phyloP scores from a whole-genome alignment of 352 stramenopile species.

The Phytophthora capsici region DNA sequence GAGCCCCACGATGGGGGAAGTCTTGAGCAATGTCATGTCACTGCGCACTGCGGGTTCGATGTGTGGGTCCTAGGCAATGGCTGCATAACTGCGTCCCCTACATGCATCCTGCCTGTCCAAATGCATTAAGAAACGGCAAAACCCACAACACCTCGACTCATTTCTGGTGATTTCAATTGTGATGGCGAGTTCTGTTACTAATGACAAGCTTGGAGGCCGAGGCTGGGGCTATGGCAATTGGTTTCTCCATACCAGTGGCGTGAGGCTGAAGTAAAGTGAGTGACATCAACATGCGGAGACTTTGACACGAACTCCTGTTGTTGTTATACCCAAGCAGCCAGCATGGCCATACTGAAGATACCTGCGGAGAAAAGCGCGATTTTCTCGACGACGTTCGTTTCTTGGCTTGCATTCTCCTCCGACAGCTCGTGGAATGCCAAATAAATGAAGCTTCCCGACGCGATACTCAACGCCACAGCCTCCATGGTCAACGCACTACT shows the following conservation, averaged over 20 bases:
- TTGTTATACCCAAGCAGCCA: conserved; percentile 54
- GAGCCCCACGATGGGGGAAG: conserved; percentile 9
- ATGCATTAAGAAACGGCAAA: conserved; percentile 1
- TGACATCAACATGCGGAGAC: conserved; percentile 3
- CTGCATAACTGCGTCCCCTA: conserved; percentile 17
- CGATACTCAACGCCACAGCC: conserved; percentile 56
- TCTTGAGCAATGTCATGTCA: conserved; percentile 16
- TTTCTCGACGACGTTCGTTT: conserved; percentile 52
- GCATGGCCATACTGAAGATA: conserved; percentile 54
- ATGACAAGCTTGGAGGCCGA: conserved; percentile 1
- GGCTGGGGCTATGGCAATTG: background rate
- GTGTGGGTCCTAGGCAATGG: conserved; percentile 3
- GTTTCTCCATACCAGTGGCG: conserved; percentile 21
- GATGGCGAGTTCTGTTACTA: conserved; percentile 9
- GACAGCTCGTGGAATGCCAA: conserved; percentile 72
- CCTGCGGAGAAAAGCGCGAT: conserved; percentile 57
- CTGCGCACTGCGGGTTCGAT: conserved; percentile 9
- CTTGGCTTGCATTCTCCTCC: conserved; percentile 53
- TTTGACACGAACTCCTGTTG: conserved; percentile 13
- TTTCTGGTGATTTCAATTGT: conserved; percentile 10
- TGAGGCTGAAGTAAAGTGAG: conserved; percentile 1
- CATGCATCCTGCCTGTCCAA: conserved; percentile 17
- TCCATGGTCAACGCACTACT: conserved; percentile 49
- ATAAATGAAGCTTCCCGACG: conserved; percentile 74
- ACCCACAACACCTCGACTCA: conserved; percentile 14